Evolutionary conservation across 2,329 filamentous ascomycete species (phyloP).

Genomic region (Chrysoporthe austroafricana): DNA sequence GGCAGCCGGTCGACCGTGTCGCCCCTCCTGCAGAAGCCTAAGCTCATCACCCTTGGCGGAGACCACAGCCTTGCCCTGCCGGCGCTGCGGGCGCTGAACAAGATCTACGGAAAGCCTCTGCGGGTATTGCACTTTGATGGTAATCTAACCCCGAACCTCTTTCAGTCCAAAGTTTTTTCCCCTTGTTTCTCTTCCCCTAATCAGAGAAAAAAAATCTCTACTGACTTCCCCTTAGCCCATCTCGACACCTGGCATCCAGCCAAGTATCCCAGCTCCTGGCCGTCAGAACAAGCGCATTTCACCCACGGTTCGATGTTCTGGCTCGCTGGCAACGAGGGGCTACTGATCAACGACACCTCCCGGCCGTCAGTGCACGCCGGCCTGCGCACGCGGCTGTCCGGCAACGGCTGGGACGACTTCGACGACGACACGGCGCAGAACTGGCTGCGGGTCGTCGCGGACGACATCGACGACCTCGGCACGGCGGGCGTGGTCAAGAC

Average conservation of each 20-base stretch:
- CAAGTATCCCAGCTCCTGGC: slow-evolving; percentile 80
- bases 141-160: slow-evolving; percentile 33
- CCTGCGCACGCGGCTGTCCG: slow-evolving; percentile 75
- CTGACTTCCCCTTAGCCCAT: slow-evolving; percentile 50
- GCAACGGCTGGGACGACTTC: slow-evolving; percentile 67
- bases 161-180: too few species aligned
- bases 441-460: slow-evolving; percentile 78
- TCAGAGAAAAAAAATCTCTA: not conserved
- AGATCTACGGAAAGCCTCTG: slow-evolving; percentile 64
- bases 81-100: slow-evolving; percentile 67
- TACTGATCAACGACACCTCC: slow-evolving; percentile 72
- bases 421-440: slow-evolving; percentile 75
- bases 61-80: slow-evolving; percentile 75
- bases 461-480: slow-evolving; percentile 86
- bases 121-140: slow-evolving; percentile 77
- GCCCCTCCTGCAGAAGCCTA: slow-evolving; percentile 45
- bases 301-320: slow-evolving; percentile 94
- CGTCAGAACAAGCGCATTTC: slow-evolving; percentile 70
- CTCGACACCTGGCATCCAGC: slow-evolving; percentile 85
- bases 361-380: slow-evolving; percentile 81
- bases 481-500: slow-evolving; percentile 68
- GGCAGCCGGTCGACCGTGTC: slow-evolving; percentile 44
- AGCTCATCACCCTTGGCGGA: slow-evolving; percentile 71
- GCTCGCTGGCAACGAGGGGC: slow-evolving; percentile 79
- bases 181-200: not conserved